phyloP scores from a whole-genome alignment of 1,284 basidiomycete genomes.

The Cystobasidium sp. region DNA sequence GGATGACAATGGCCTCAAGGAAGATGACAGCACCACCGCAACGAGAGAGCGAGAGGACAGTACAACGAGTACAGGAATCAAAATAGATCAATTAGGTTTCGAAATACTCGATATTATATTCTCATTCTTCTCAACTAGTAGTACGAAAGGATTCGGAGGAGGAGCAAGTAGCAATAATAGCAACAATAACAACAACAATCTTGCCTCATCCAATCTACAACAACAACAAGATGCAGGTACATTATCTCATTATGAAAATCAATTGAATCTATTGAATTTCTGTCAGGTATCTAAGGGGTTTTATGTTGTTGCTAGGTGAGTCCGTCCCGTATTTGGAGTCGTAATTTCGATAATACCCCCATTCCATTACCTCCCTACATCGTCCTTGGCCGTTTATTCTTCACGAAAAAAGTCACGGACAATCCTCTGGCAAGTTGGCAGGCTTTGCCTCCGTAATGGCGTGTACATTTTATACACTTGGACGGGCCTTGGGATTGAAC shows the following conservation, averaged over 20 bases:
- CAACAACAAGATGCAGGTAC: too few relatives aligned
- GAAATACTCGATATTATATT: conserved; percentile 39
- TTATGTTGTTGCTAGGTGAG: conserved; percentile 39
- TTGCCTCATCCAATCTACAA: too few relatives aligned
- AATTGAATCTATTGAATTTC: conserved; percentile 33
- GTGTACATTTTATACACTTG: too few relatives aligned
- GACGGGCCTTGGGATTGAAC: too few relatives aligned
- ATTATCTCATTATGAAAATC: conserved; percentile 23
- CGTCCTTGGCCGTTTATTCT: too few relatives aligned
- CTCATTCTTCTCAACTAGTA: not conserved
- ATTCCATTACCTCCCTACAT: not conserved
- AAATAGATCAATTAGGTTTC: conserved; percentile 21
- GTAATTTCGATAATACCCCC: not conserved
- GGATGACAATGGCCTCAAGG: too few relatives aligned
- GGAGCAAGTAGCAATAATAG: too few relatives aligned
- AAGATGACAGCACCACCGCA: not conserved
- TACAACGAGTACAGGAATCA: not conserved
- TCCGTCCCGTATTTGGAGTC: not conserved
- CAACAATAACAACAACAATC: too few relatives aligned
- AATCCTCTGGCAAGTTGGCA: too few relatives aligned
- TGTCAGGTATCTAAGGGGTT: conserved; percentile 31
- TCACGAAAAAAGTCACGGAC: too few relatives aligned
- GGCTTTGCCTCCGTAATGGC: too few relatives aligned
- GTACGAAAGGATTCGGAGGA: too few relatives aligned
- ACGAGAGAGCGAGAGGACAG: not conserved